Evolutionary conservation across 495 filamentous ascomycete species (phyloP).

Genomic region (Neurospora terricola): DNA sequence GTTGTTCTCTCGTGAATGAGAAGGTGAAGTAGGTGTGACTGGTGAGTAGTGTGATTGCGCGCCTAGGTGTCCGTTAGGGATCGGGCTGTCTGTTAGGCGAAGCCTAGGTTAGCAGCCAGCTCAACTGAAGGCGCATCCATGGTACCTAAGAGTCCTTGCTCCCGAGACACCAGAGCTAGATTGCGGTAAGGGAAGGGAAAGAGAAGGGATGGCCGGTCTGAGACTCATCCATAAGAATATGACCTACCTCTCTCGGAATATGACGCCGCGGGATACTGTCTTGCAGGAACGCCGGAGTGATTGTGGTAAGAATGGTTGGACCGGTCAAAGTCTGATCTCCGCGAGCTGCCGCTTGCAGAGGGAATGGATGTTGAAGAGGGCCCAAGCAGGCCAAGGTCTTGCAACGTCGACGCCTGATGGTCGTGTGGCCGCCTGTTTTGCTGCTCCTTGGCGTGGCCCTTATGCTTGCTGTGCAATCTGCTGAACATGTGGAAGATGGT

Average conservation of each 20-base stretch:
- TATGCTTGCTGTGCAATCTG: conserved; percentile 32
- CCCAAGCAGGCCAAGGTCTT: conserved; percentile 28
- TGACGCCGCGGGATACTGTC: conserved; percentile 17
- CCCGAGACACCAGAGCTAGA: conserved; percentile 1
- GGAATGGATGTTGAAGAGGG: conserved; percentile 27
- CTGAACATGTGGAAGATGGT: conserved; percentile 35
- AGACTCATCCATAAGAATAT: not conserved
- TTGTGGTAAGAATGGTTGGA: conserved; percentile 17
- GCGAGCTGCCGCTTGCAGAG: conserved; percentile 22
- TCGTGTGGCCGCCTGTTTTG: conserved; percentile 19
- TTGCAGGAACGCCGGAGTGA: conserved; percentile 16
- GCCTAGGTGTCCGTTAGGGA: conserved; percentile 27
- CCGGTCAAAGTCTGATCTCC: conserved; percentile 26
- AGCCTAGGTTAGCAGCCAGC: not conserved
- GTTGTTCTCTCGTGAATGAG: conserved; percentile 28
- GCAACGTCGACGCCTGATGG: conserved; percentile 25
- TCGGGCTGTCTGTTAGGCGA: conserved; percentile 24
- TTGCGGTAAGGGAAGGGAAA: not conserved
- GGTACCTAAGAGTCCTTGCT: not conserved
- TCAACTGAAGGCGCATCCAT: conserved; percentile 5
- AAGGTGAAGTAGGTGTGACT: conserved; percentile 29
- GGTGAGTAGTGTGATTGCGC: conserved; percentile 35
- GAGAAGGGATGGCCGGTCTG: not conserved
- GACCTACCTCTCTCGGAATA: conserved; percentile 39
- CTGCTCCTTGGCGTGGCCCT: conserved; percentile 30